Percentiles rank a stretch among this genome's conserved stretches.
Evolutionary conservation across 176 grass and related monocot species (phyloP).

Genomic region (Alopecurus myosuroides): DNA sequence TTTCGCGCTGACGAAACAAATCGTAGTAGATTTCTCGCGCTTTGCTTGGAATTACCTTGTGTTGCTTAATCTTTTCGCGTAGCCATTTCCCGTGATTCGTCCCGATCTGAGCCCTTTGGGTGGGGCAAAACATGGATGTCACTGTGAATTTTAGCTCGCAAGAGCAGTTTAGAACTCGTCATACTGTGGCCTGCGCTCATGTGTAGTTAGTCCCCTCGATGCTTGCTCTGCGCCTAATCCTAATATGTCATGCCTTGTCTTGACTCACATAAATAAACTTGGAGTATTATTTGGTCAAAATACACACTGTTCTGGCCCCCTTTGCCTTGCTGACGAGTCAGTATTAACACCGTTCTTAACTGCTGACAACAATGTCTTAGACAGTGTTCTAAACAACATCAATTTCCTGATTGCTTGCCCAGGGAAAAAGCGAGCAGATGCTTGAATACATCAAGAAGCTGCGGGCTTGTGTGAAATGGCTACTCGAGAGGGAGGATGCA

Average conservation of each 20-base stretch:
- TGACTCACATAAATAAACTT: not conserved
- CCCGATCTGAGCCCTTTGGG: not conserved
- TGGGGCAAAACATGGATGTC: not conserved
- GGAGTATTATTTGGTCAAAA: not conserved
- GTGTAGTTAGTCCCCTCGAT: not conserved
- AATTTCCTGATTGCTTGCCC: not conserved
- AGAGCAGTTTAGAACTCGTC: not conserved
- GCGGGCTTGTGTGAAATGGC: constrained; percentile 62
- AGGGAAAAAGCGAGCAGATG: constrained; percentile 81
- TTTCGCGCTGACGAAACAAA: not conserved
- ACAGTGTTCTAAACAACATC: not conserved
- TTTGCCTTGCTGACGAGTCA: not conserved
- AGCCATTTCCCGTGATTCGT: not conserved
- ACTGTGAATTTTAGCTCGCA: not conserved
- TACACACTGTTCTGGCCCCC: not conserved
- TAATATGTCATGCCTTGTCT: not conserved
- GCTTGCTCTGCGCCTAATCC: not conserved
- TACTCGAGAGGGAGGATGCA: constrained; percentile 51
- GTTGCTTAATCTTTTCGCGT: not conserved
- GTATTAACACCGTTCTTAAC: not conserved
- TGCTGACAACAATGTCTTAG: not conserved
- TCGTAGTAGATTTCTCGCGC: not conserved
- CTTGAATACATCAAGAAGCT: constrained; percentile 78
- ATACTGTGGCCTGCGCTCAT: not conserved
- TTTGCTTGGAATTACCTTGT: not conserved